Evolutionary conservation across 1,284 basidiomycete genomes (phyloP).

Genomic region (Sutorius eximius): DNA sequence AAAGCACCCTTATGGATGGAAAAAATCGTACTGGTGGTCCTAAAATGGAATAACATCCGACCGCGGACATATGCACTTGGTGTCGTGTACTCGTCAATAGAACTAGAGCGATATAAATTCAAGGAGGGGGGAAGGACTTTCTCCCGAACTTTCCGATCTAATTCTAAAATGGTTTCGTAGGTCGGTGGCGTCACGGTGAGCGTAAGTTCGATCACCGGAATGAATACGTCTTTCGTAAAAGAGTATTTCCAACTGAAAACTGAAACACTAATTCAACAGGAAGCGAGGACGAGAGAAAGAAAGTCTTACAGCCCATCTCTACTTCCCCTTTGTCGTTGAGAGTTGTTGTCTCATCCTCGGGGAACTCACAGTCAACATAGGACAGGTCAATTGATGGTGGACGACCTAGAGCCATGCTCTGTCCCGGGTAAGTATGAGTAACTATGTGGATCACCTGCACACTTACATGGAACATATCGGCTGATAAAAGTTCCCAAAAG

Average conservation of each 20-base stretch:
- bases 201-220: conserved; percentile 49
- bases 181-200: conserved; percentile 50
- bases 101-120: conserved; percentile 46
- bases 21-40: conserved; percentile 42
- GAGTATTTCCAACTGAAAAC: conserved; percentile 36
- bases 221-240: conserved; percentile 48
- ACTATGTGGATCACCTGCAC: not conserved
- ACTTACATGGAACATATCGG: conserved; percentile 51
- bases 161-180: conserved; percentile 55
- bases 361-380: conserved; percentile 59
- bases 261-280: conserved; percentile 17
- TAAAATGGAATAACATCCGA: conserved; percentile 52
- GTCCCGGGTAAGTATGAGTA: conserved; percentile 6
- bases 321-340: conserved; percentile 49
- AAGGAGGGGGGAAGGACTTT: conserved; percentile 51
- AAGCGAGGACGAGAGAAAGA: not conserved
- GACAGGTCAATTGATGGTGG: conserved; percentile 56
- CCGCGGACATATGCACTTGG: conserved; percentile 50
- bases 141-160: conserved; percentile 59
- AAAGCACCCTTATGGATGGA: not conserved
- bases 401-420: conserved; percentile 55
- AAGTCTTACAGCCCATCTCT: conserved; percentile 46
- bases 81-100: conserved; percentile 48
- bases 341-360: conserved; percentile 47
- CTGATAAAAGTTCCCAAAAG: conserved; percentile 59